Evolutionary conservation across 2,329 filamentous ascomycete species (phyloP).

Genomic region (Calonectria crousiana): DNA sequence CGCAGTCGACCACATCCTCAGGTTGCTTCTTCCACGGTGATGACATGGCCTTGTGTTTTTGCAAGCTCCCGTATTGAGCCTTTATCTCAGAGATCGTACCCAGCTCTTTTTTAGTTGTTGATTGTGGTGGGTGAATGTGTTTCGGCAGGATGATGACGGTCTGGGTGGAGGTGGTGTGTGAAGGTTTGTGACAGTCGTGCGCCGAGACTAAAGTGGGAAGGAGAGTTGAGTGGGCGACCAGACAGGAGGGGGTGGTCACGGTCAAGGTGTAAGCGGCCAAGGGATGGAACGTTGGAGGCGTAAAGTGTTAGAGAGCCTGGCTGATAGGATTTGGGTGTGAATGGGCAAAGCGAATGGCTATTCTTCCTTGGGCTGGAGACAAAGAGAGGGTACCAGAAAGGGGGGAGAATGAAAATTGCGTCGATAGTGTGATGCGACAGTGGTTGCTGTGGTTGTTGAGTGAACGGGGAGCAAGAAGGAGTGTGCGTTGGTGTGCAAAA

Average conservation of each 20-base stretch:
- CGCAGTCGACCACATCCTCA: conserved; percentile 74
- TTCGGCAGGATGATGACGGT: conserved; percentile 1
- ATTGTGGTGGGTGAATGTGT: conserved; percentile 7
- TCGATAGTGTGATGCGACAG: background rate
- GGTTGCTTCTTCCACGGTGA: conserved; percentile 74
- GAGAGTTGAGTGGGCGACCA: conserved; percentile 28
- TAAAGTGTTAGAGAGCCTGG: conserved; percentile 32
- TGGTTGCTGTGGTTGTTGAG: conserved; percentile 27
- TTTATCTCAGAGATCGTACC: background rate
- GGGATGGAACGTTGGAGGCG: conserved; percentile 20
- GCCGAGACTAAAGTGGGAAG: conserved; percentile 27
- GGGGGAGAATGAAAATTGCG: conserved; percentile 2
- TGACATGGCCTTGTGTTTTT: conserved; percentile 60
- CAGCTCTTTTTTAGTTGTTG: conserved; percentile 1
- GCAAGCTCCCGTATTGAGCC: conserved; percentile 32
- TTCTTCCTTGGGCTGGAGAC: background rate
- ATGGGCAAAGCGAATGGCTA: background rate
- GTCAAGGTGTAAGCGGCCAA: conserved; percentile 26
- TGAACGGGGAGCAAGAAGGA: conserved; percentile 6
- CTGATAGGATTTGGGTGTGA: background rate
- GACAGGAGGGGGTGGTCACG: background rate
- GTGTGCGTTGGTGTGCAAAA: conserved; percentile 17
- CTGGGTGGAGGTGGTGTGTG: conserved; percentile 19
- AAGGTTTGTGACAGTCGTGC: conserved; percentile 25
- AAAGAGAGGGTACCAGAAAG: conserved; percentile 3